These are phyloP conservation scores for Oldenlandia corymbosa DNA, from an alignment of 257 asterid species.

Conservation along the genomic window DNA sequence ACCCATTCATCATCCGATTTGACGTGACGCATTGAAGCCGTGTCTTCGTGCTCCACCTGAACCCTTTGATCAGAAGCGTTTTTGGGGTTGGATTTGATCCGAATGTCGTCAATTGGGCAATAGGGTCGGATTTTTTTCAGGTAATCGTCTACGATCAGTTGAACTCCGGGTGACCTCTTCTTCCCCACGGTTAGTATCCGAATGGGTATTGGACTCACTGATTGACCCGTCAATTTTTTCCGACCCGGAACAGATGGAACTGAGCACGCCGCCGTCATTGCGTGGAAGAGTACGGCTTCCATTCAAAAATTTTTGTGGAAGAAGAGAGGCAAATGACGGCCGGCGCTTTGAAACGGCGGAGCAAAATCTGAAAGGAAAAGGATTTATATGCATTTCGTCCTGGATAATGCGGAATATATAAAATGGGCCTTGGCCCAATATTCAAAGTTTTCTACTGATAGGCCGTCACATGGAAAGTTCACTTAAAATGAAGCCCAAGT, in stretches of 20 bases:
- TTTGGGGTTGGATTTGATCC: constrained; percentile 72
- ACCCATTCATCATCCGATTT: constrained; percentile 74
- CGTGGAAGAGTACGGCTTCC: constrained; percentile 5
- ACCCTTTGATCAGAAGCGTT: constrained; percentile 68
- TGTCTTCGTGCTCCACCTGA: constrained; percentile 82
- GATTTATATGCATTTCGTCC: neutral
- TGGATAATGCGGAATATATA: too few relatives aligned
- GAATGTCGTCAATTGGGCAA: constrained; percentile 66
- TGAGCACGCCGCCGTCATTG: neutral
- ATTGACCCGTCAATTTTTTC: constrained; percentile 8
- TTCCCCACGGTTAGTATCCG: constrained; percentile 78
- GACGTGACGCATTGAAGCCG: constrained; percentile 48
- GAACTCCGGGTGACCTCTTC: constrained; percentile 72
- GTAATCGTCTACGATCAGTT: constrained; percentile 67
- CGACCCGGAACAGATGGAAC: constrained; percentile 10
- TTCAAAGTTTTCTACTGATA: too few relatives aligned
- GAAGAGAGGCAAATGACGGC: neutral
- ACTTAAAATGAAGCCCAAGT: too few relatives aligned
- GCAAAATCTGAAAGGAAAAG: too few relatives aligned
- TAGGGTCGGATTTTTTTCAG: constrained; percentile 55
- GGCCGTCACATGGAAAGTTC: too few relatives aligned
- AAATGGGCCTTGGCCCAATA: too few relatives aligned
- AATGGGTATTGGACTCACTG: constrained; percentile 61
- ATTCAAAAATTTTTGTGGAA: neutral
- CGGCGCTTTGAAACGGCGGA: too few relatives aligned